phyloP scores from a whole-genome alignment of 1,139 yeast genomes.

The Arxiozyma heterogenica region DNA sequence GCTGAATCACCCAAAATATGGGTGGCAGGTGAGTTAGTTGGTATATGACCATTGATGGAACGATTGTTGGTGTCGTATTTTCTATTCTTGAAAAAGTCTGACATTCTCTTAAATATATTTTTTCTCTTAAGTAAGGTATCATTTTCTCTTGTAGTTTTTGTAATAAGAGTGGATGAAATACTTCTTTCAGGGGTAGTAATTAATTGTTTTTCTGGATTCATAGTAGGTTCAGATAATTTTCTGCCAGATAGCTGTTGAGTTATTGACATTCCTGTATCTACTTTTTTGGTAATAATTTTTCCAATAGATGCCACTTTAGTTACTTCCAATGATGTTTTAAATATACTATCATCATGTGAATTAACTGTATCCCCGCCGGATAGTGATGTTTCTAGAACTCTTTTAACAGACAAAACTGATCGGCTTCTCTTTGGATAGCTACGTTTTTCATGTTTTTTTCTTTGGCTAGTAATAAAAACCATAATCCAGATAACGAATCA shows the following conservation, averaged over 20 bases:
- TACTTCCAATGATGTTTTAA: constrained; percentile 9
- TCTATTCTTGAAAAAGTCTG: constrained; percentile 20
- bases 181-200: not conserved
- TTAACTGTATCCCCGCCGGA: constrained; percentile 3
- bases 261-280: constrained; percentile 7
- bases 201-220: not conserved
- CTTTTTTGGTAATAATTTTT: constrained; percentile 10
- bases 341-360: constrained; percentile 7
- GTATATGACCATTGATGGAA: not conserved
- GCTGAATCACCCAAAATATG: not conserved
- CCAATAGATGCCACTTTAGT: constrained; percentile 11
- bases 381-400: constrained; percentile 19
- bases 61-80: constrained; percentile 3
- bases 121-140: constrained; percentile 2
- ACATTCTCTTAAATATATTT: constrained; percentile 14
- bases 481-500: constrained; percentile 76
- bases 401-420: constrained; percentile 37
- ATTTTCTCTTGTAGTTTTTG: not conserved
- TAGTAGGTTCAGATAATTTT: constrained; percentile 2
- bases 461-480: constrained; percentile 63
- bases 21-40: not conserved
- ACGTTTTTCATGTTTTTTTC: constrained; percentile 44
- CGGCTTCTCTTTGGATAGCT: constrained; percentile 40
- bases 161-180: not conserved
- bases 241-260: constrained; percentile 2